Percentiles rank a stretch among this genome's conserved stretches.
Evolutionary conservation across 352 stramenopile genomes (phyloP).

Genomic region (Phytophthora pluvialis): DNA sequence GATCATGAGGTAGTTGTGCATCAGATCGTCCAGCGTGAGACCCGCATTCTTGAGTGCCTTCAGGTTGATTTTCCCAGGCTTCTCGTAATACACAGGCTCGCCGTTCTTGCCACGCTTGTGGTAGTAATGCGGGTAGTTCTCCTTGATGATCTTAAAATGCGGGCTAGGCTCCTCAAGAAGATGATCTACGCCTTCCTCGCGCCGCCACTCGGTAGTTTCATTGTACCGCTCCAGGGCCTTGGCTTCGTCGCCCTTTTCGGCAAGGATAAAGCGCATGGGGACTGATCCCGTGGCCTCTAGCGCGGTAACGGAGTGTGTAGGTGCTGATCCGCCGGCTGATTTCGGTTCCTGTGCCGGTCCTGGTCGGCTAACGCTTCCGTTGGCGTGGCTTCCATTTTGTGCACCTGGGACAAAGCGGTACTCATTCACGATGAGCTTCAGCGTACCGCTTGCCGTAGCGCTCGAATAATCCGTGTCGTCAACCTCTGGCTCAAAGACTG

Average conservation of each 20-base stretch:
- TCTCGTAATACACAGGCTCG: slow-evolving; percentile 90
- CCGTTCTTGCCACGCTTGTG: slow-evolving; percentile 83
- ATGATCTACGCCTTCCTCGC: slow-evolving; percentile 78
- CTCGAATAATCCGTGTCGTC: slow-evolving; percentile 28
- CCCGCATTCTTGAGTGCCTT: slow-evolving; percentile 83
- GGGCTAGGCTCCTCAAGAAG: slow-evolving; percentile 74
- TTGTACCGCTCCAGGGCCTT: slow-evolving; percentile 76
- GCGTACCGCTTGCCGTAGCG: slow-evolving; percentile 37
- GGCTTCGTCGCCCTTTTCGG: slow-evolving; percentile 76
- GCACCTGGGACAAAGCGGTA: slow-evolving; percentile 59
- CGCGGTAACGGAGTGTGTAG: slow-evolving; percentile 29
- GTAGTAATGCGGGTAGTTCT: slow-evolving; percentile 93
- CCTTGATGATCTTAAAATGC: slow-evolving; percentile 88
- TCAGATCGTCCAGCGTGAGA: slow-evolving; percentile 77
- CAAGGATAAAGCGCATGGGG: slow-evolving; percentile 72
- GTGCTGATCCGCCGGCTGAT: slow-evolving; percentile 3
- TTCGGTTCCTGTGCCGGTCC: slow-evolving; percentile 15
- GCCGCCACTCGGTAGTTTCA: slow-evolving; percentile 78
- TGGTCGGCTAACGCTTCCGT: slow-evolving; percentile 31
- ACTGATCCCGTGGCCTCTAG: slow-evolving; percentile 44
- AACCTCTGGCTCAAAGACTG: slow-evolving; percentile 30
- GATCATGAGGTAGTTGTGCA: slow-evolving; percentile 89
- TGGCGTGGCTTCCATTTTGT: slow-evolving; percentile 17
- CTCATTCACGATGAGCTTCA: slow-evolving; percentile 82
- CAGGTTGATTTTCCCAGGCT: slow-evolving; percentile 87